Evolutionary conservation across 345 rosid species (phyloP), one percentile per base, ranked within the genome.

Genomic region (Ceriops decandra): DNA sequence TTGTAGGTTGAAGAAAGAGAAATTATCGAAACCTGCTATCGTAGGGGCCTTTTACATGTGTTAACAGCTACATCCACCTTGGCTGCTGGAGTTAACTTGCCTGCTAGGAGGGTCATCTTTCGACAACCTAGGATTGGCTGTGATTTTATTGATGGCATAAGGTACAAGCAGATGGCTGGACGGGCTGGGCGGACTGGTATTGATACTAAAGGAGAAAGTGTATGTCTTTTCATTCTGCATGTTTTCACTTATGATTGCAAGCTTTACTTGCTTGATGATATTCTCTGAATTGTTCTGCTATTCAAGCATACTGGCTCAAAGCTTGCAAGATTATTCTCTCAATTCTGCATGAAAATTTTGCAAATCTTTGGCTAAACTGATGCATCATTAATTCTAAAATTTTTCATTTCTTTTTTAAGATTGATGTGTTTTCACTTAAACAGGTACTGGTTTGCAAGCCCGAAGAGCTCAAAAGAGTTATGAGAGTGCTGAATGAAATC

Each of bases 171-270:
- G 84, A 93, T 93, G 98, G 90, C 98, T 63, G 98, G 98, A 64
- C 86, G 98, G 78, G 98, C 98, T 73, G 98, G 98, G 72, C 92
- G 98, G 71, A 91, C 97, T 69, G 98, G 98, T 75, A 93, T 93
- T 75, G 98, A 93, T 78, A 86, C 97, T 61, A 86, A 88, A 82
- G 98, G 98, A 66, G 96, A 93, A 87, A 93, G 98, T 84, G 98
- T 93, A 88, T 63, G 98, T 74, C 68, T 71, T 36, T 63, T 62
- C 4, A 3, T 62, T 6, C 42, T 71, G 11, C 28, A 35, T 13
- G 16, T 31, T 0, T 11, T 10, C 30, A 17, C 54, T 7, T 59
- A 33, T 38, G 53, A 66, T 66, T 42, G 51, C 58, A 52, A 36
- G 42, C 49, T 46, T 35, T 67, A 49, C 9, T 68, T 64, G 46